A percentile compares a stretch with the other conserved stretches of the same genome.
Conservation (phyloP, 2,329 filamentous ascomycete genomes). For the Fusarium staphyleae region DNA sequence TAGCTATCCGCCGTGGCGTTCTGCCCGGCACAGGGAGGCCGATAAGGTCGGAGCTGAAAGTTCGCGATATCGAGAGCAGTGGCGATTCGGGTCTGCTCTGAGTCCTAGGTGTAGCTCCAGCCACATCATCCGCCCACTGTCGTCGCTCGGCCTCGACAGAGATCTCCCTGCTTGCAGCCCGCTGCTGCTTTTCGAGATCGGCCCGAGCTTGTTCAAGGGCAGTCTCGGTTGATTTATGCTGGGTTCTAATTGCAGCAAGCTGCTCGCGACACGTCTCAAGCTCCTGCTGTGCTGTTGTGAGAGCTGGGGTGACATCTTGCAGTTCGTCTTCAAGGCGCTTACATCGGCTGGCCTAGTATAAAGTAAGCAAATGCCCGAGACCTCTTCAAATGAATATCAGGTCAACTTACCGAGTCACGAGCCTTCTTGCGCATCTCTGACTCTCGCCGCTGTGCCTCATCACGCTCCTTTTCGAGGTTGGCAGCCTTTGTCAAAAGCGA, state of each 20-base stretch:
- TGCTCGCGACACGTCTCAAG: constrained; percentile 65
- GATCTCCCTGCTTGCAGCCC: constrained; percentile 38
- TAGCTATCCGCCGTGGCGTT: constrained; percentile 44
- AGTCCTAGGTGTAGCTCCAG: constrained; percentile 51
- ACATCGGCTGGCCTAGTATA: constrained; percentile 63
- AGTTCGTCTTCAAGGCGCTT: constrained; percentile 83
- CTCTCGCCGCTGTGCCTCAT: constrained; percentile 84
- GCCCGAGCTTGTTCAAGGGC: constrained; percentile 63
- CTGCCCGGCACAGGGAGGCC: constrained; percentile 53
- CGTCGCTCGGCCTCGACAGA: constrained; percentile 53
- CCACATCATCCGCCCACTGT: constrained; percentile 61
- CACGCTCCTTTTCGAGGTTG: constrained; percentile 86
- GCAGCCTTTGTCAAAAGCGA: constrained; percentile 80
- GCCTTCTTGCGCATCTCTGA: constrained; percentile 88
- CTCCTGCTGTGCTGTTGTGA: constrained; percentile 71
- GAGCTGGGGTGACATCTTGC: constrained; percentile 70
- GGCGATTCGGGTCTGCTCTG: constrained; percentile 64
- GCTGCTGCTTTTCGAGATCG: constrained; percentile 60
- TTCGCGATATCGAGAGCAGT: constrained; percentile 57
- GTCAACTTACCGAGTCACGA: constrained; percentile 75
- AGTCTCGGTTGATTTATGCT: constrained; percentile 70
- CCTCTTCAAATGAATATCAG: not conserved
- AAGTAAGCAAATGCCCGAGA: constrained; percentile 24
- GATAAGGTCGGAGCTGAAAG: constrained; percentile 62
- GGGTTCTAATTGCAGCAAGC: constrained; percentile 67